Evolutionary conservation across 768 basidiomycete genomes (phyloP).

Genomic region (Lyophyllum atratum): DNA sequence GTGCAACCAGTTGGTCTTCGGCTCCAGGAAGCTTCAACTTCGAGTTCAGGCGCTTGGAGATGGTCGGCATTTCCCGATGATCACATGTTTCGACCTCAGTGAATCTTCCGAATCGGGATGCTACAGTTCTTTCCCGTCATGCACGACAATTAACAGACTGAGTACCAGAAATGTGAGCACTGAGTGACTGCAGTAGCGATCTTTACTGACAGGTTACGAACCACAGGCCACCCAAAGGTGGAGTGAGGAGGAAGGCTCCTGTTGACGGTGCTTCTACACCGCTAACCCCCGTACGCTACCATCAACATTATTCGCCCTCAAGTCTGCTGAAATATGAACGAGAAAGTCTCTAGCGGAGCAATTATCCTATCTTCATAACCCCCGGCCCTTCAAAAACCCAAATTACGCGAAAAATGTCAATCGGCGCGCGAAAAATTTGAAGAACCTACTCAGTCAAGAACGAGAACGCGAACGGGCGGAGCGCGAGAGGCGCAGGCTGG

Average conservation of each 20-base stretch:
- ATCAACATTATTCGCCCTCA: neutral
- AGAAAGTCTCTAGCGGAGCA: conserved; percentile 71
- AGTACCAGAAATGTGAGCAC: too few species aligned
- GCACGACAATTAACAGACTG: too few species aligned
- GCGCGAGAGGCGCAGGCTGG: conserved; percentile 56
- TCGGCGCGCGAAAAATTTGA: conserved; percentile 77
- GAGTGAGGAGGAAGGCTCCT: conserved; percentile 36
- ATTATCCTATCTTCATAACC: conserved; percentile 67
- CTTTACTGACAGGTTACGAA: neutral
- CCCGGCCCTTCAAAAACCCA: conserved; percentile 79
- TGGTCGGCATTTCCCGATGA: too few species aligned
- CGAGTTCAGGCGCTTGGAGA: too few species aligned
- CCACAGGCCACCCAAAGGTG: conserved; percentile 47
- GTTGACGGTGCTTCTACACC: conserved; percentile 48
- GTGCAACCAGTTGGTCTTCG: too few species aligned
- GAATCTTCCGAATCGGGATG: too few species aligned
- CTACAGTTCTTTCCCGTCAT: too few species aligned
- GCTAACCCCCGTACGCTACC: conserved; percentile 40
- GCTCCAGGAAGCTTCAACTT: too few species aligned
- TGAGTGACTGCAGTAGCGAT: neutral
- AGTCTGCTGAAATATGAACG: neutral
- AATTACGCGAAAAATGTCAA: conserved; percentile 69
- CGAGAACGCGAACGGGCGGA: conserved; percentile 74
- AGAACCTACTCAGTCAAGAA: conserved; percentile 76
- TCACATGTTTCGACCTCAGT: too few species aligned